A percentile compares a stretch with the other conserved stretches of the same genome.
Conservation (phyloP, 257 asterid species). For the Salvia splendens region DNA sequence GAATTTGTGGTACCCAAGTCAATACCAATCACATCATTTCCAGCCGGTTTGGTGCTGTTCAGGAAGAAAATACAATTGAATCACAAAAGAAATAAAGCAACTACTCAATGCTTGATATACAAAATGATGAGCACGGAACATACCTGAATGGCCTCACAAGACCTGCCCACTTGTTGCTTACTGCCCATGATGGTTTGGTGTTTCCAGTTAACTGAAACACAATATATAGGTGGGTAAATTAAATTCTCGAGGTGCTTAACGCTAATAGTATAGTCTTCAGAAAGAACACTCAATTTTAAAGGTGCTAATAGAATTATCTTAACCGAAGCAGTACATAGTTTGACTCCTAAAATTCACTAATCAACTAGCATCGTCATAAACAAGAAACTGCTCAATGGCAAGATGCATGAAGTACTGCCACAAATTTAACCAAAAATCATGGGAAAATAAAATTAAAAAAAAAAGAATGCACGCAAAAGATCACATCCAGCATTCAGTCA, state of each 20-base stretch:
- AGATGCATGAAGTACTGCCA: background rate
- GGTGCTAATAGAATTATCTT: background rate
- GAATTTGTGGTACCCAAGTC: slow-evolving; percentile 87
- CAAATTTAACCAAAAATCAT: no score
- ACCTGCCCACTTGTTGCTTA: slow-evolving; percentile 57
- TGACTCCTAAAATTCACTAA: background rate
- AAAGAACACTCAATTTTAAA: background rate
- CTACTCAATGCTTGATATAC: background rate
- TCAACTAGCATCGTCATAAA: background rate
- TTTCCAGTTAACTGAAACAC: slow-evolving; percentile 50
- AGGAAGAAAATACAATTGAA: slow-evolving; percentile 7
- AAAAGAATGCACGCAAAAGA: no score
- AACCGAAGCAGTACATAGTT: no score
- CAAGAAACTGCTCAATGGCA: background rate
- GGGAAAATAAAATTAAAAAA: no score
- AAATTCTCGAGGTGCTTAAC: background rate
- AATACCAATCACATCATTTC: slow-evolving; percentile 78
- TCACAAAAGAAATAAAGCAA: no score
- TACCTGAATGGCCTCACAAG: slow-evolving; percentile 68
- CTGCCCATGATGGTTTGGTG: slow-evolving; percentile 51
- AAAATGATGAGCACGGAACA: background rate
- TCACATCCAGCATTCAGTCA: background rate
- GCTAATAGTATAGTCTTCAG: background rate
- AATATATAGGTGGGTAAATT: slow-evolving; percentile 7
- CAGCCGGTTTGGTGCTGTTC: slow-evolving; percentile 67